Percentiles rank a stretch among this genome's conserved stretches.
Conservation (phyloP, 106 monocot genomes). For the Allium fistulosum region DNA sequence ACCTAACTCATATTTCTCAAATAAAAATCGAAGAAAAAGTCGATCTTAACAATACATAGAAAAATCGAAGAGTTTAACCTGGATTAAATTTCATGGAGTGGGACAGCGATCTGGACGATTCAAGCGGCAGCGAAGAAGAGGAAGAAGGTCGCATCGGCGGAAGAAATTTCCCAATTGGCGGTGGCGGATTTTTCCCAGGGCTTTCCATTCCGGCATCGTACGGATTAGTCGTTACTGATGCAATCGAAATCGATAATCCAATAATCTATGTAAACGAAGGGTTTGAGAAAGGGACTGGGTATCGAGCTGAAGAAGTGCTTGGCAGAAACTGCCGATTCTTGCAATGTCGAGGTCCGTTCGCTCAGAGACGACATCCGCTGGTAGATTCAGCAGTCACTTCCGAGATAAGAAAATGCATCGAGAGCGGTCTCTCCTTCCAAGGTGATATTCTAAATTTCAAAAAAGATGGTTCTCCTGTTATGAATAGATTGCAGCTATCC, state of each 20-base stretch:
- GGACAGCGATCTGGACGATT: slow-evolving; percentile 26
- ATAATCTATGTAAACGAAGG: slow-evolving; percentile 86
- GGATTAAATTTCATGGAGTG: slow-evolving; percentile 17
- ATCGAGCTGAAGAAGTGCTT: slow-evolving; percentile 85
- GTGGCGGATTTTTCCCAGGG: slow-evolving; percentile 4
- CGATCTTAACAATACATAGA: background rate
- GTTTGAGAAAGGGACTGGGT: slow-evolving; percentile 85
- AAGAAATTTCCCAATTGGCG: slow-evolving; percentile 24
- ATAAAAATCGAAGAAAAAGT: background rate
- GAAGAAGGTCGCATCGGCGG: slow-evolving; percentile 12
- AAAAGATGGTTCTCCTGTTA: slow-evolving; percentile 87
- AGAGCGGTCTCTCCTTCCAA: slow-evolving; percentile 67
- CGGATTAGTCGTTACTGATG: slow-evolving; percentile 81
- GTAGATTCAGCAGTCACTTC: slow-evolving; percentile 74
- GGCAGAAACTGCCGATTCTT: slow-evolving; percentile 95
- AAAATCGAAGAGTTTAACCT: background rate
- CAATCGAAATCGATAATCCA: slow-evolving; percentile 73
- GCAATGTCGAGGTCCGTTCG: slow-evolving; percentile 95
- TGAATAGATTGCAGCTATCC: slow-evolving; percentile 56
- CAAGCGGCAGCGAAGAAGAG: slow-evolving; percentile 23
- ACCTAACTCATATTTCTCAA: too few relatives aligned
- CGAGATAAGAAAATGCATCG: slow-evolving; percentile 68
- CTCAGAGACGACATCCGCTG: slow-evolving; percentile 82
- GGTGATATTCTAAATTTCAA: slow-evolving; percentile 85
- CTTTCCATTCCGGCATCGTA: slow-evolving; percentile 34